These are phyloP conservation scores for Chrysochromulina tobinii DNA, from an alignment of 78 protist species.

Conservation along the genomic window DNA sequence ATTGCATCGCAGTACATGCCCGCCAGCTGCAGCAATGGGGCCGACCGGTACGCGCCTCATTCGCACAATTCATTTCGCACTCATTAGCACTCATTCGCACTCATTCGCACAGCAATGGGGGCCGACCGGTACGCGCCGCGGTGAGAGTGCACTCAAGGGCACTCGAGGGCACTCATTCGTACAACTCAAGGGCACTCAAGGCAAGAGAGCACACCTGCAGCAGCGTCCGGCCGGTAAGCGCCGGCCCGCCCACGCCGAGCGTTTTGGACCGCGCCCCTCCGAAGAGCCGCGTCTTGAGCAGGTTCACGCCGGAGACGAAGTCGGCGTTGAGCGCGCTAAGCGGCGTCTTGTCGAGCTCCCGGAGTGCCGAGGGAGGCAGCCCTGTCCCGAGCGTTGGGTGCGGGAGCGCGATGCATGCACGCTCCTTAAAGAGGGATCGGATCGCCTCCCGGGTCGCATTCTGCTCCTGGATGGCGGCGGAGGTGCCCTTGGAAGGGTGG, in stretches of 20 bases:
- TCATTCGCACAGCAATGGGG: too few relatives aligned
- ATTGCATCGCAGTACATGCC: slow-evolving; percentile 21
- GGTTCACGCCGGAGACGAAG: background rate
- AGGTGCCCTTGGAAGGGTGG: background rate
- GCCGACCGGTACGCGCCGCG: too few relatives aligned
- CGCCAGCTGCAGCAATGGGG: background rate
- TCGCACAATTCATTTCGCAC: too few relatives aligned
- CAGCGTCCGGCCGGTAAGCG: background rate
- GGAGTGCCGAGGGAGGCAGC: background rate
- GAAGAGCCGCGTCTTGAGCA: background rate
- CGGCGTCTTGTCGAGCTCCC: background rate
- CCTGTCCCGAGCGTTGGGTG: slow-evolving; percentile 1
- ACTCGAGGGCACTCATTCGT: too few relatives aligned
- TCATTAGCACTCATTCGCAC: too few relatives aligned
- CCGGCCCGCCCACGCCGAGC: background rate
- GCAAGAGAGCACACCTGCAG: too few relatives aligned
- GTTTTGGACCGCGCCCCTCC: background rate
- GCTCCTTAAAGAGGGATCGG: background rate
- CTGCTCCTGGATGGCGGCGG: background rate
- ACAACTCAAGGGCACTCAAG: too few relatives aligned
- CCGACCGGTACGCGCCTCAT: too few relatives aligned
- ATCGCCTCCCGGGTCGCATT: slow-evolving; percentile 4
- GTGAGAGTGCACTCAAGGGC: too few relatives aligned
- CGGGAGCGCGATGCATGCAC: background rate
- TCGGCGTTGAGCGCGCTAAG: background rate